Evolutionary conservation across 345 rosid species (phyloP), one percentile per base, ranked within the genome.

Genomic region (Pistacia vera): DNA sequence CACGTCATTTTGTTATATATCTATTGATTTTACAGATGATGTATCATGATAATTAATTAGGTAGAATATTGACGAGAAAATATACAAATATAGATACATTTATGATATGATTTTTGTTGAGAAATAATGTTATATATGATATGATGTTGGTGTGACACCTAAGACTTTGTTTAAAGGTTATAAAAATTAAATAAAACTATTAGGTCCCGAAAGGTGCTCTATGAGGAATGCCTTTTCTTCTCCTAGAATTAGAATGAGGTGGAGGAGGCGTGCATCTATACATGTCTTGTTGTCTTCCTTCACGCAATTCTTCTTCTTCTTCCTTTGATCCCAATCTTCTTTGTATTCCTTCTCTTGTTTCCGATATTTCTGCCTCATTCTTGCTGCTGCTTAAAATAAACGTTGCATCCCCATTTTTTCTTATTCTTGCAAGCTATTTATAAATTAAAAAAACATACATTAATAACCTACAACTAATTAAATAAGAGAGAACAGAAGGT

Each of bases 171-270:
- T 38, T 6, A 0, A 38, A 38, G 41, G 41, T 38, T 30, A 30
- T 30, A 30, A 30, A 30, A 30, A 41, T 56, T 11, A n/a, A 56
- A 18, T 71, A 20, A 16, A 4, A 33, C 30, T 14, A 54, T 78
- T 71, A 77, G 64, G 75, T 76, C 66, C 77, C 78, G 17, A 82
- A 85, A 33, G 88, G 84, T 18, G 88, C 88, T 70, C 88, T 79
- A 20, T 77, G 86, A 16, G 88, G 88, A 52, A 83, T 76, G 73
- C 88, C 88, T 72, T 85, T 83, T 69, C 88, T 81, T 73, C 85
- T 75, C 78, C 84, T 81, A 17, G 87, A 82, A 78, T 69, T 81
- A 35, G 81, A 63, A 52, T 55, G 79, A 44, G 78, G 22, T 11
- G 81, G 73, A 36, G 58, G 72, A 65, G 72, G 68, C 41, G 79